Evolutionary conservation across 805 yeast genomes (phyloP).

Genomic region (Starmerella cellae): DNA sequence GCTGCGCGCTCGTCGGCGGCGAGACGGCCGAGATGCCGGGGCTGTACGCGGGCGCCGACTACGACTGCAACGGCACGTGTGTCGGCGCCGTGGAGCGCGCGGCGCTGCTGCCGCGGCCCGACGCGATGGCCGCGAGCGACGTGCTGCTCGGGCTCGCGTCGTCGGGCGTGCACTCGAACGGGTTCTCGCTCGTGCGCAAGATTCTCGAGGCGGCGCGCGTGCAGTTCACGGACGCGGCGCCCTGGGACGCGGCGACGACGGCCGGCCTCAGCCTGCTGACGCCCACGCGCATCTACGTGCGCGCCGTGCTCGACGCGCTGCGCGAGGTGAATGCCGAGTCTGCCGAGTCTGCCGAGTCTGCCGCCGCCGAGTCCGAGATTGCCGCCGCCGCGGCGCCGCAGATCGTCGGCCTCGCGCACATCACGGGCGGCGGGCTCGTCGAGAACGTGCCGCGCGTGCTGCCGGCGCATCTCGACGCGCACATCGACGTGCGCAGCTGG

Average conservation of each 20-base stretch:
- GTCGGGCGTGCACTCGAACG: constrained; percentile 92
- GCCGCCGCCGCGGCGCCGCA: constrained; percentile 36
- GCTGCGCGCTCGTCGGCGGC: constrained; percentile 97
- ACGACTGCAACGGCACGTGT: constrained; percentile 97
- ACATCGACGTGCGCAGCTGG: constrained; percentile 69
- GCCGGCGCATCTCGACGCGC: constrained; percentile 67
- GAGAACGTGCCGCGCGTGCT: constrained; percentile 94
- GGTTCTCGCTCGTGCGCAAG: constrained; percentile 86
- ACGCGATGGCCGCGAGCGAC: constrained; percentile 64
- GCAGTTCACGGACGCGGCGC: constrained; percentile 62
- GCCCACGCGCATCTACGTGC: constrained; percentile 92
- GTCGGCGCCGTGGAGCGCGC: constrained; percentile 84
- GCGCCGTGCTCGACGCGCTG: constrained; percentile 67
- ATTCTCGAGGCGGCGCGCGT: constrained; percentile 68
- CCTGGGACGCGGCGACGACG: constrained; percentile 61
- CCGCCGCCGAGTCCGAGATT: no score
- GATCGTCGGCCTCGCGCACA: constrained; percentile 82
- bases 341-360: no score
- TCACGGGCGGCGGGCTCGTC: constrained; percentile 96
- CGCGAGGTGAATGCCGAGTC: no score
- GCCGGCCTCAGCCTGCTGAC: constrained; percentile 76
- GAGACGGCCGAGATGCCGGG: constrained; percentile 99
- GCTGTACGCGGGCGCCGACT: constrained; percentile 87
- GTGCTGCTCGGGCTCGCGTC: constrained; percentile 77
- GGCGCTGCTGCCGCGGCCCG: constrained; percentile 57